Evolutionary conservation across 2,329 filamentous ascomycete genomes (phyloP), one percentile per base, ranked within the genome.

Genomic region (Alternaria novae-zelandiae): DNA sequence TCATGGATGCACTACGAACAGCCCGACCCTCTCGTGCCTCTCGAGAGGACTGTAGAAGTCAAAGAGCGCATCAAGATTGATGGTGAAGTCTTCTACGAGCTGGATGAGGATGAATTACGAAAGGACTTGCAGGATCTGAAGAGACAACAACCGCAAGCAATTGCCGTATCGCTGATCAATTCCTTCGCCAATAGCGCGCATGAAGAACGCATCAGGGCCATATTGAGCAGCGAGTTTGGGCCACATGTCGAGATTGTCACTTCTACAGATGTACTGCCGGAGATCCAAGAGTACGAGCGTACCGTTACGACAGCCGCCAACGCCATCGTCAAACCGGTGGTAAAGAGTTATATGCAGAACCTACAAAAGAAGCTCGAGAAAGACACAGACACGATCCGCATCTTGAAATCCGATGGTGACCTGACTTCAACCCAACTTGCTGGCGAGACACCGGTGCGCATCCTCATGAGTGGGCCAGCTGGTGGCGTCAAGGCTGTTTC

Each of bases 381-480:
- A 0, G 82, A 85, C 47, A 83, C 79, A 11, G 75, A 82, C 47
- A 81, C 75, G 0, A 82, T 85, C n/a, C 81, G 83, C 12, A 83
- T 85, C 13, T 74, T 85, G 26, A 85, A 85, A 67, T 84, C 82
- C 15, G 83, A 85, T 63, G 83, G 83, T 6, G 83, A 83, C 6
- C 68, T 85, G 51, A 85, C 83, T 0, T 83, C 82, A 13, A 69
- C 84, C 3, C 74, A 78, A 3, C 73, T 84, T 13, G 83, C 83
- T 2, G 81, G 80, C 1, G 79, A 85, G 56, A 69, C 83, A 2
- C 83, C 83, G 0, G 83, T 85, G n/a, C 82, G 82, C 54, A 82
- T 85, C 32, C 72, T 85, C 15, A 85, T 85, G 82, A 84, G 82
- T 25, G 83, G 83, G 0, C 83, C 83, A 1, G 83, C 83, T n/a